A percentile compares a stretch with the other conserved stretches of the same genome.
Evolutionary conservation across 2,329 filamentous ascomycete species (phyloP).

Genomic region (Neophaeococcomyces mojaviensis): DNA sequence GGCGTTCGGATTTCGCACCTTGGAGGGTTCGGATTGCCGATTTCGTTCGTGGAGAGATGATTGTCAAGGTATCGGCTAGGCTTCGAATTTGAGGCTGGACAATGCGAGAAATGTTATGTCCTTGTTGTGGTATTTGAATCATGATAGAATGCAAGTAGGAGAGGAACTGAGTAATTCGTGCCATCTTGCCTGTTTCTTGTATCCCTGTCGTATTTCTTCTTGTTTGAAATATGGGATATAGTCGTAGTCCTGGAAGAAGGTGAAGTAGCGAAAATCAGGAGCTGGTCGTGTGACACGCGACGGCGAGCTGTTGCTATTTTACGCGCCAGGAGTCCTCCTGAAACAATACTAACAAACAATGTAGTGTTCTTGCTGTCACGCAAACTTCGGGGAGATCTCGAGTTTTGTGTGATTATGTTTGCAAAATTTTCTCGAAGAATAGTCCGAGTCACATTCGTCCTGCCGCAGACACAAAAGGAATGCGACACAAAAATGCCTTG

Average conservation of each 20-base stretch:
- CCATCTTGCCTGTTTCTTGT: constrained; percentile 11
- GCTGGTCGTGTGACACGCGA: background rate
- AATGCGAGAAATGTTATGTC: constrained; percentile 22
- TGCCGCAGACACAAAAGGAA: no score
- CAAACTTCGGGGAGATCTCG: no score
- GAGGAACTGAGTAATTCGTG: constrained; percentile 17
- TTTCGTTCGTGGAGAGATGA: constrained; percentile 1
- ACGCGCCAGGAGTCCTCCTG: no score
- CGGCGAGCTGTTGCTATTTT: no score
- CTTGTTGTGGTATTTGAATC: constrained; percentile 19
- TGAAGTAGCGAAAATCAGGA: background rate
- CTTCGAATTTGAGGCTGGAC: constrained; percentile 22
- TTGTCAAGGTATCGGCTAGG: constrained; percentile 19
- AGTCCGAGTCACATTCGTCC: no score
- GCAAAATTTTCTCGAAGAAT: no score
- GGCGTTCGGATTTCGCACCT: background rate
- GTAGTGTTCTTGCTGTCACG: no score
- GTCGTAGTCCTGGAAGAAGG: background rate
- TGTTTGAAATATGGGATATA: background rate
- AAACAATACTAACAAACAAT: no score
- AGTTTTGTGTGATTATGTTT: no score
- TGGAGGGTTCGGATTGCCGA: constrained; percentile 4
- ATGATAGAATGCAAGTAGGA: constrained; percentile 20
- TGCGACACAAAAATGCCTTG: no score
- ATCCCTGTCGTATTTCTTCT: background rate